Percentiles rank a stretch among this genome's conserved stretches.
Conservation (phyloP, 805 yeast species). For the Candida xiaguanensis region DNA sequence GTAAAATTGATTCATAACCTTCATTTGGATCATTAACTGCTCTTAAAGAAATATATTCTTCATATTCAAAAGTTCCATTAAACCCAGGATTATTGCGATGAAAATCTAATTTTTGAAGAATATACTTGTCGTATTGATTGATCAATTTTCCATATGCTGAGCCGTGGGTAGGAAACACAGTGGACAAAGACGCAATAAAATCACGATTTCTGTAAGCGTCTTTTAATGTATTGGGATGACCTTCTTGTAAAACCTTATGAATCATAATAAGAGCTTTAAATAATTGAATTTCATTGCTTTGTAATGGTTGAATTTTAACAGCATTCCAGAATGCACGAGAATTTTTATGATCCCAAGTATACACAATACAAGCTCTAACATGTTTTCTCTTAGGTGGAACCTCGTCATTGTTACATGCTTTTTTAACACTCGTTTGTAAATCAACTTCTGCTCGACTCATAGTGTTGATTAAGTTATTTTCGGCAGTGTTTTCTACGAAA, state of each 20-base stretch:
- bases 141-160: conserved; percentile 69
- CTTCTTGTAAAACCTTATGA: conserved; percentile 95
- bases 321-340: conserved; percentile 83
- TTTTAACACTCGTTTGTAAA: conserved; percentile 56
- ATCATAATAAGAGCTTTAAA: conserved; percentile 82
- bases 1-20: conserved; percentile 87
- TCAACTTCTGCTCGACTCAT: conserved; percentile 48
- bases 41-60: conserved; percentile 84
- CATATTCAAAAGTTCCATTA: conserved; percentile 94
- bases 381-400: conserved; percentile 94
- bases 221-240: conserved; percentile 79
- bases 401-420: conserved; percentile 84
- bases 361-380: conserved; percentile 91
- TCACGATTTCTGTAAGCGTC: conserved; percentile 78
- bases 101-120: conserved; percentile 72
- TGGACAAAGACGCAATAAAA: conserved; percentile 72
- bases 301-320: conserved; percentile 74
- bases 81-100: conserved; percentile 84
- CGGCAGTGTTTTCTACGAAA: too few species aligned
- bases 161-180: conserved; percentile 43
- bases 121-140: conserved; percentile 66
- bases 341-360: conserved; percentile 92
- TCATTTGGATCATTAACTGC: conserved; percentile 92
- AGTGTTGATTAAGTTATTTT: background rate
- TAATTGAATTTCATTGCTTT: conserved; percentile 75